Evolutionary conservation across 2,329 filamentous ascomycete species (phyloP), one percentile per base, ranked within the genome.

Genomic region (Cladosporium austrohemisphaericum): DNA sequence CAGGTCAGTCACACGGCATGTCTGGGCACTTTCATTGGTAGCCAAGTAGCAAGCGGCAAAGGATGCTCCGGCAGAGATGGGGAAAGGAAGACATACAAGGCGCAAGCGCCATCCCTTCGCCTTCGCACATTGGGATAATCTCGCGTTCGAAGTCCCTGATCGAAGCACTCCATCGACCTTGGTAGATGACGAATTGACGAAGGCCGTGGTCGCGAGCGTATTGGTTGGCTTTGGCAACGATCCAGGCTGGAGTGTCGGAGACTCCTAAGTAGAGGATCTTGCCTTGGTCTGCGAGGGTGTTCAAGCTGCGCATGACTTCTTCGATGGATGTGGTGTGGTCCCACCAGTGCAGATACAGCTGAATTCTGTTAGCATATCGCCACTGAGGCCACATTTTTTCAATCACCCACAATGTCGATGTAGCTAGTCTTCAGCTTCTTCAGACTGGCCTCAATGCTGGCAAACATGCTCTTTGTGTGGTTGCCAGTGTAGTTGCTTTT

Each of bases 151-250:
- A 50, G 64, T 88, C 85, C 18, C 85, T 77, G 38, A 79, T 73
- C 1, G 70, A 73, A 13, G 76, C 73, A 19, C 70, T 78, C 81
- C 83, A 88, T 9, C 68, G 70, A 9, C 84, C 85, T 66, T 85
- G 82, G 65, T 86, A 87, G 22, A 87, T 78, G 26, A 72, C 77
- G 69, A 90, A 90, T 33, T 78, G 82, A 1, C 80, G 78, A 19
- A 88, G 72, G 13, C 82, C 84, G 55, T 88, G 79, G 53, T 80
- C 76, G 31, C 83, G 78, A 5, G 86, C 87, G 13, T 45, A 40
- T 11, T 40, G 20, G 52, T 63, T 64, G n/a, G 60, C 61, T 26
- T 60, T 60, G 33, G 45, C 49, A 52, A 55, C 68, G 45, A 68
- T 52, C 67, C 67, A 71, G 29, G 68, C 68, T 1, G 68, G 67